Base-by-base conservation (phyloP, 2,329 filamentous ascomycete genomes). In the Byssoonygena ceratinophila region DNA sequence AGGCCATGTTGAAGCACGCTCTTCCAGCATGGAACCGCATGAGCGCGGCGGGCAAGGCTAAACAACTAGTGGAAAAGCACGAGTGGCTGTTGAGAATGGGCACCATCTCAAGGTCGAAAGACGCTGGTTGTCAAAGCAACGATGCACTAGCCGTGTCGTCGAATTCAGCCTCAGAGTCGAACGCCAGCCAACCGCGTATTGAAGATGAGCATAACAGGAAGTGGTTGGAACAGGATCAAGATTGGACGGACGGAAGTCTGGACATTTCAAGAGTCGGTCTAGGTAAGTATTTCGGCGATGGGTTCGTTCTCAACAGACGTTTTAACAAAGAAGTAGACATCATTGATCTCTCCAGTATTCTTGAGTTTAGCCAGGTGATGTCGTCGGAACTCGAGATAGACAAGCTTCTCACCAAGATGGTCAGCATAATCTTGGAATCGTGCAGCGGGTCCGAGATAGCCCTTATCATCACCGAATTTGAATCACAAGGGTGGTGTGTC, bases 361-460 rank as follows among this genome's bases (percentile, higher is more conserved):
- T 84, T 3, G 79, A 83, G 58, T 82, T 79, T 23, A 82, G 77
- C 51, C 80, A 83, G 62, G 73, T 83, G 4, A 75, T 84, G 58
- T 83, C 80, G 5, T 82, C 79, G 12, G 80, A 83, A 59, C 70
- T 84, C 14, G 75, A 82, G 55, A 77, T 83, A 39, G 80, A 83
- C 55, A 77, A 76, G 46, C 70, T 84, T 2, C 69, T 83, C 52
- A 73, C 75, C 1, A 82, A 82, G 64, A 81, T 84, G 74, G 77
- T 79, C 14, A 76, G 78, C 52, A 82, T 83, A 55, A 81, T 83
- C 29, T 65, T 83, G 5, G 80, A 83, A 59, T 80, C 78, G 0
- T 82, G 80, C 14, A 80, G 79, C 20, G 73, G 73, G 0, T 80
- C 79, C 2, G 78, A 80, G 34, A 71, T 80, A 25, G 79, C 76